These are phyloP conservation scores for Aspergillus pseudotamarii DNA, from an alignment of 2,329 filamentous ascomycete genomes.

Conservation along the genomic window DNA sequence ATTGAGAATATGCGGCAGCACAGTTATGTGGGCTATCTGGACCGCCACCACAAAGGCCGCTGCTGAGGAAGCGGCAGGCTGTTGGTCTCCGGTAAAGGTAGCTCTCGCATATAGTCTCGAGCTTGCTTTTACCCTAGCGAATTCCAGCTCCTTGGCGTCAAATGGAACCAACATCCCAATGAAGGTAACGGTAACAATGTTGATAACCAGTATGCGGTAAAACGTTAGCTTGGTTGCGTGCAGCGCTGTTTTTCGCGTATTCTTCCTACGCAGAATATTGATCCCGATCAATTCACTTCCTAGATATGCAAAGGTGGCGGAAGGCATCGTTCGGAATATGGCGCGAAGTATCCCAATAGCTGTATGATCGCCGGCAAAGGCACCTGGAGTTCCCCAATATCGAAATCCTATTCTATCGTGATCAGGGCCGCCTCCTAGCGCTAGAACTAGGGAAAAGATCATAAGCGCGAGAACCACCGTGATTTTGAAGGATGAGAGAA, in stretches of 20 bases:
- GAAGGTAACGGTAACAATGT: constrained; percentile 71
- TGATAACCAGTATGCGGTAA: constrained; percentile 81
- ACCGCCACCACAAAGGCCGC: constrained; percentile 79
- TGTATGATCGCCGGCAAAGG: constrained; percentile 54
- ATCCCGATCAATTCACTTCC: constrained; percentile 77
- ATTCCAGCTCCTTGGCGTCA: constrained; percentile 61
- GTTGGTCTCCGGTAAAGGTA: constrained; percentile 28
- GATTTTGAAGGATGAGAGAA: constrained; percentile 67
- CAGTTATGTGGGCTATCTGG: constrained; percentile 63
- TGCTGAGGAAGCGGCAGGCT: constrained; percentile 37
- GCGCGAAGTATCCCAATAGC: constrained; percentile 60
- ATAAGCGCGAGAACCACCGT: constrained; percentile 68
- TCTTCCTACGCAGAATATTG: constrained; percentile 77
- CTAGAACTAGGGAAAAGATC: constrained; percentile 64
- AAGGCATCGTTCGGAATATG: constrained; percentile 73
- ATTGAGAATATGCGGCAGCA: constrained; percentile 70
- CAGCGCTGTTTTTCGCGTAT: constrained; percentile 74
- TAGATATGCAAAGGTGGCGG: constrained; percentile 76
- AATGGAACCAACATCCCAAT: constrained; percentile 78
- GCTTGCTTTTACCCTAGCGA: constrained; percentile 48
- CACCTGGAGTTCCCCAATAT: constrained; percentile 67
- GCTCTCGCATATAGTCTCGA: constrained; percentile 43
- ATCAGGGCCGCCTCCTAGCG: constrained; percentile 66
- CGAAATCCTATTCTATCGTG: constrained; percentile 65
- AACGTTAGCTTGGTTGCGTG: constrained; percentile 79